These are phyloP conservation scores for Striga asiatica DNA, from an alignment of 257 asterid species.

Conservation along the genomic window DNA sequence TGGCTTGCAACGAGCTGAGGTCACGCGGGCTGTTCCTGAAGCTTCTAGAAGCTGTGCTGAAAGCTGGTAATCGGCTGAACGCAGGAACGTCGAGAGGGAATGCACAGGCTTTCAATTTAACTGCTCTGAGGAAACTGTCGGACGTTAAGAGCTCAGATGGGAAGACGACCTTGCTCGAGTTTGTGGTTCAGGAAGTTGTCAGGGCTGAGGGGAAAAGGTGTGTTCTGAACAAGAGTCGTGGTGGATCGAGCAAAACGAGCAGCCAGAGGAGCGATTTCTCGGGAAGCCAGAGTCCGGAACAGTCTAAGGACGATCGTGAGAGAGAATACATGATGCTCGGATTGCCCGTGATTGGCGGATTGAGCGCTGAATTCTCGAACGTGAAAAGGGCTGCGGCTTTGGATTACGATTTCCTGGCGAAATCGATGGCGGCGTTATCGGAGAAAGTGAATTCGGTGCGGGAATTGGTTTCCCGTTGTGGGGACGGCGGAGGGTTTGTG, in stretches of 20 bases:
- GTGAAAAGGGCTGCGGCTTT: constrained; percentile 61
- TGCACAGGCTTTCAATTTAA: constrained; percentile 77
- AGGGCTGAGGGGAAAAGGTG: constrained; percentile 89
- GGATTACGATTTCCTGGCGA: constrained; percentile 38
- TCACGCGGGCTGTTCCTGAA: constrained; percentile 73
- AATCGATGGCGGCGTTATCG: constrained; percentile 29
- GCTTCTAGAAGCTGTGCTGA: constrained; percentile 80
- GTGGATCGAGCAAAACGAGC: constrained; percentile 30
- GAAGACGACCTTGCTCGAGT: constrained; percentile 72
- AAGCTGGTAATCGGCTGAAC: constrained; percentile 79
- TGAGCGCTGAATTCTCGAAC: constrained; percentile 58
- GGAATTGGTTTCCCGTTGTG: constrained; percentile 24
- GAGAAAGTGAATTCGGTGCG: constrained; percentile 33
- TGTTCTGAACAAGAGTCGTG: constrained; percentile 33
- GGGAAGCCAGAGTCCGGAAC: constrained; percentile 18
- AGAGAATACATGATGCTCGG: constrained; percentile 79
- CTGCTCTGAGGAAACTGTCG: constrained; percentile 65
- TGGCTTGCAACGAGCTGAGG: constrained; percentile 66
- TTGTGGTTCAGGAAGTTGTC: constrained; percentile 84
- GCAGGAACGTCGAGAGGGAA: constrained; percentile 86
- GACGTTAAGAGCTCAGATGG: constrained; percentile 88
- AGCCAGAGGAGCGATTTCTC: constrained; percentile 25
- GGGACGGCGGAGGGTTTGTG: constrained; percentile 30
- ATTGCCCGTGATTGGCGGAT: constrained; percentile 67
- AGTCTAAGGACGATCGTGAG: constrained; percentile 45